Evolutionary conservation across 139 green algal species (phyloP).

Genomic region (Tetraselmis chui): DNA sequence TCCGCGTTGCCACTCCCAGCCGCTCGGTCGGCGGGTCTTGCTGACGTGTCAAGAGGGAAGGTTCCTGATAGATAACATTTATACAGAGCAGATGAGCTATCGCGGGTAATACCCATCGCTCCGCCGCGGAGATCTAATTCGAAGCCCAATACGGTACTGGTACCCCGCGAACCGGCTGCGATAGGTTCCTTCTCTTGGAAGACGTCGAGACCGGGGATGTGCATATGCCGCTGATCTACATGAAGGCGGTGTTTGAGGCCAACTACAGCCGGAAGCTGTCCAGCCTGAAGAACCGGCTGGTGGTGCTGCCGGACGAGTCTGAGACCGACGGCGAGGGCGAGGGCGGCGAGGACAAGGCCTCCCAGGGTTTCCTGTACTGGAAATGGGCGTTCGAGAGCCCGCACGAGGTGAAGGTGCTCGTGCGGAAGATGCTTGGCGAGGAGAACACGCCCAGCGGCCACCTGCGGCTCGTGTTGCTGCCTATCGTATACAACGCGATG

Average conservation of each 20-base stretch:
- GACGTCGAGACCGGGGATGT: slow-evolving; percentile 54
- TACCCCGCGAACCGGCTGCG: no score
- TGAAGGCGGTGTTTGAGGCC: slow-evolving; percentile 41
- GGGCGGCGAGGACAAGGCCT: no score
- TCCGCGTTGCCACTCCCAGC: no score
- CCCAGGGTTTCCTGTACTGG: slow-evolving; percentile 34
- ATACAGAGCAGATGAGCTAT: no score
- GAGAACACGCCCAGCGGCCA: slow-evolving; percentile 37
- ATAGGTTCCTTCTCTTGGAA: slow-evolving; percentile 49
- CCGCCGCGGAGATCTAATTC: no score
- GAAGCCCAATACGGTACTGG: no score
- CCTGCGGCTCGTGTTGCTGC: slow-evolving; percentile 43
- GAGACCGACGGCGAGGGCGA: slow-evolving; percentile 8
- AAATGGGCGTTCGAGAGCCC: slow-evolving; percentile 52
- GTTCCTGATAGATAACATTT: no score
- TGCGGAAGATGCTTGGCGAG: slow-evolving; percentile 36
- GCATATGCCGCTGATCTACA: slow-evolving; percentile 56
- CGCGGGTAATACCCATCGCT: no score
- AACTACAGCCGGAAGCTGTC: slow-evolving; percentile 57
- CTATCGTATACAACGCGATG: slow-evolving; percentile 61
- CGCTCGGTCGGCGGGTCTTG: no score
- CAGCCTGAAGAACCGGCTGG: slow-evolving; percentile 38
- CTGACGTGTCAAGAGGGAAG: no score
- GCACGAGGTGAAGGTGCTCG: slow-evolving; percentile 33
- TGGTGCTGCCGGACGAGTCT: slow-evolving; percentile 8